Base-by-base conservation (phyloP, 371 early-diverging fungal genomes). In the Syncephalastrum racemosum region DNA sequence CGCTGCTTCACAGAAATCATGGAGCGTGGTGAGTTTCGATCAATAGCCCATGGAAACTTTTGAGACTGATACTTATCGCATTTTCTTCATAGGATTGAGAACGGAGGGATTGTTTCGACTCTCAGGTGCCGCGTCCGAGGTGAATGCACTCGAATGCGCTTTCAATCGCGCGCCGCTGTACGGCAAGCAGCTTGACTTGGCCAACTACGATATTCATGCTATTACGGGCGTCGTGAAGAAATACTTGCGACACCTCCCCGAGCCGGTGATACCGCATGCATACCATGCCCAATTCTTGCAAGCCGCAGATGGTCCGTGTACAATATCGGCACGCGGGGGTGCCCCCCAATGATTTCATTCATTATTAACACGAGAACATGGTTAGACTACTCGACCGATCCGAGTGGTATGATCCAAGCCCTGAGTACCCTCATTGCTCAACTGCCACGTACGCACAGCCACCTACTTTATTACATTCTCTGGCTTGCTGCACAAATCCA, bases 81-180 rank as follows among this genome's bases (percentile, higher is more conserved):
- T 24, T 50, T 51, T 47, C 31, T 49, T 59, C 23, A 16, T 49
- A 71, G 78, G 78, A 7, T 54, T 77, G 43, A 40, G 40, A 16
- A 63, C 63, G 15, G 70, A 74, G 59, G 78, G 78, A 19, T 67
- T 77, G 24, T 77, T 77, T 67, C 61, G 78, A 50, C 60, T 77
- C 25, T 77, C 78, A 45, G 75, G 78, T 25, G 75, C 74, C 19
- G 70, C 74, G 1, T 65, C 74, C 46, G 78, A 77, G 50, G 71
- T 77, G 23, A 66, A 74, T 18, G 55, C 62, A 40, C 62, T 78
- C 4, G 56, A 62, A 5, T 49, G 52, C 14, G 67, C 64, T 23
- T 74, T 78, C 43, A 71, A 78, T 56, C 59, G 52, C 41, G 64
- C 71, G 48, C 71, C 78, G 22, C 62, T 66, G 7, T 70, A 71